phyloP scores from a whole-genome alignment of 139 green algal genomes.

The Tetraselmis striata region DNA sequence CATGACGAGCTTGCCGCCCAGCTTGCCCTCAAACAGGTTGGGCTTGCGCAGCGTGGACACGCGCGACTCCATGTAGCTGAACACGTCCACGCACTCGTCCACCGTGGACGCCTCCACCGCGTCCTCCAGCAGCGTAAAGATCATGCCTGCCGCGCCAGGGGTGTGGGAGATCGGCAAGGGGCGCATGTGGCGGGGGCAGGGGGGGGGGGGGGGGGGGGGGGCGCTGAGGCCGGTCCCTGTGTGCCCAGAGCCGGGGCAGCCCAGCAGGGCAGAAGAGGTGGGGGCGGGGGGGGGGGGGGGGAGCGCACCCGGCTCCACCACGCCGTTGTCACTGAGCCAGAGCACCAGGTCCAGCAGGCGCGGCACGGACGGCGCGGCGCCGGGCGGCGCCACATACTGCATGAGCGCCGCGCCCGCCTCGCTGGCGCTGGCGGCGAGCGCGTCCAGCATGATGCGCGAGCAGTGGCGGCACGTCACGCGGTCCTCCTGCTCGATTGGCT shows the following conservation, averaged over 20 bases:
- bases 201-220: not conserved
- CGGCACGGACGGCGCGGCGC: not conserved
- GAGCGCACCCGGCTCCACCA: not conserved
- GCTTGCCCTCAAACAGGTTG: constrained; percentile 6
- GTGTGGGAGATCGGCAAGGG: not conserved
- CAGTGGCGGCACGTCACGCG: not conserved
- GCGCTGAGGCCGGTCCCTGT: not conserved
- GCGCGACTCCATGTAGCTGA: constrained; percentile 29
- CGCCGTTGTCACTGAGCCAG: not conserved
- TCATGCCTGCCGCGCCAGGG: not conserved
- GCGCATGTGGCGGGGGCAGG: not conserved
- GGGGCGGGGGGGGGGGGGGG: too few relatives aligned
- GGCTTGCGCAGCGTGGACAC: constrained; percentile 2
- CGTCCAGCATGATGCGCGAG: not conserved
- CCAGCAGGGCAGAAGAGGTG: not conserved
- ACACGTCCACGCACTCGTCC: constrained; percentile 23
- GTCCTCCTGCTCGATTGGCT: not conserved
- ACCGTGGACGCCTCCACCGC: constrained; percentile 21
- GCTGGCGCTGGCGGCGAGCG: not conserved
- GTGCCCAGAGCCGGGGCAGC: too few relatives aligned
- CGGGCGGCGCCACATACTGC: not conserved
- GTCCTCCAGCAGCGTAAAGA: constrained; percentile 28
- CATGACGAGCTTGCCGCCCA: constrained; percentile 35
- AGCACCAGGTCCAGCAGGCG: constrained; percentile 11
- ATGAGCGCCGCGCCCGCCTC: not conserved